These are phyloP conservation scores for Plantago elongata DNA, from an alignment of 257 asterid species.

Conservation along the genomic window DNA sequence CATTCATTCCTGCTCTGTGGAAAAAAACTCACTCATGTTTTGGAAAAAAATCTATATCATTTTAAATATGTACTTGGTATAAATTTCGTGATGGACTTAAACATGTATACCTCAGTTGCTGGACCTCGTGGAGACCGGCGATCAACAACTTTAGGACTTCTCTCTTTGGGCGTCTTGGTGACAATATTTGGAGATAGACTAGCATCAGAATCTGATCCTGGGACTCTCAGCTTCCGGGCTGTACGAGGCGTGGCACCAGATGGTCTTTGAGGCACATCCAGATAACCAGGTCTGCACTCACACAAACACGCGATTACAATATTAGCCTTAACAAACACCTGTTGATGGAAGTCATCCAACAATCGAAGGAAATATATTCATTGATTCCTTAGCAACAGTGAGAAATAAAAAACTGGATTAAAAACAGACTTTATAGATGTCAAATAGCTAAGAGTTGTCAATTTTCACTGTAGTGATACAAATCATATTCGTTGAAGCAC, in stretches of 20 bases:
- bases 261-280: slow-evolving; percentile 41
- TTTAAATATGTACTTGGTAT: no score
- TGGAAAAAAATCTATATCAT: no score
- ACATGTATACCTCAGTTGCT: slow-evolving; percentile 56
- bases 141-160: slow-evolving; percentile 58
- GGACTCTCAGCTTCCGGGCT: slow-evolving; percentile 33
- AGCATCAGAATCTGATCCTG: slow-evolving; percentile 32
- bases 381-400: no score
- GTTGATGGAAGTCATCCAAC: neutral
- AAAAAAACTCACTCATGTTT: no score
- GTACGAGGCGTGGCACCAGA: slow-evolving; percentile 34
- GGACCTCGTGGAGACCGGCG: slow-evolving; percentile 69
- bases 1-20: no score
- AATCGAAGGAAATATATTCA: no score
- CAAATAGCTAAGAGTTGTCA: neutral
- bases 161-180: slow-evolving; percentile 52
- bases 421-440: slow-evolving; percentile 1
- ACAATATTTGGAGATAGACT: slow-evolving; percentile 47
- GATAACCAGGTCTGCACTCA: slow-evolving; percentile 32
- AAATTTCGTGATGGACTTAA: no score
- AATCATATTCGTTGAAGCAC: neutral
- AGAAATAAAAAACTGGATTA: no score
- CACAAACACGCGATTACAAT: neutral
- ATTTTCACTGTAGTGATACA: neutral
- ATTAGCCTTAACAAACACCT: neutral